phyloP scores from a whole-genome alignment of 495 filamentous ascomycete genomes.

The Xylaria longipes region DNA sequence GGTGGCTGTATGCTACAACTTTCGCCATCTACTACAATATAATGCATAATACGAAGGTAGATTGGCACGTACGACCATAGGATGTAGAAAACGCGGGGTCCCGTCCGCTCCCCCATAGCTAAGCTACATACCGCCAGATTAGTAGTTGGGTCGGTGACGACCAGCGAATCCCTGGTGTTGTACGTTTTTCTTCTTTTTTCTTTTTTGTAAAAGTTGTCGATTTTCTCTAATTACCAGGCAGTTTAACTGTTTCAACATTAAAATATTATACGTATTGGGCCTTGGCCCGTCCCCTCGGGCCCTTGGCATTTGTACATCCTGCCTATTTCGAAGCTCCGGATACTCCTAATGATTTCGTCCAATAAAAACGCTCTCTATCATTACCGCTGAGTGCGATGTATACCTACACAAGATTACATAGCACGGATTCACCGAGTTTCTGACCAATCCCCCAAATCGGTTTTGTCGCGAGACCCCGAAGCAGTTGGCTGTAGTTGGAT shows the following conservation, averaged over 20 bases:
- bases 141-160: slow-evolving; percentile 54
- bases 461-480: neutral
- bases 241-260: no score
- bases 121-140: slow-evolving; percentile 30
- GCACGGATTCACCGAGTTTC: neutral
- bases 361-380: neutral
- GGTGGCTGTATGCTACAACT: no score
- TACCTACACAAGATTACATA: neutral
- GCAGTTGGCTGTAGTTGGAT: neutral
- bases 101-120: slow-evolving; percentile 3
- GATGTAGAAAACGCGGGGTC: slow-evolving; percentile 2
- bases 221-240: no score
- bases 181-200: no score
- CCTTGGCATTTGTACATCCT: no score
- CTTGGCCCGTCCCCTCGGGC: no score
- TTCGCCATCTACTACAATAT: no score
- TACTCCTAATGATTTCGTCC: neutral
- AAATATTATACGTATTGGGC: no score
- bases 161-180: slow-evolving; percentile 48
- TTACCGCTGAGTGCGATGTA: neutral
- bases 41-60: no score
- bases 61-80: neutral
- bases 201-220: no score
- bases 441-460: neutral
- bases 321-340: no score